Evolutionary conservation across 192 early-diverging fungal species (phyloP), one percentile per base, ranked within the genome.

Genomic region (Coemansia sp.): DNA sequence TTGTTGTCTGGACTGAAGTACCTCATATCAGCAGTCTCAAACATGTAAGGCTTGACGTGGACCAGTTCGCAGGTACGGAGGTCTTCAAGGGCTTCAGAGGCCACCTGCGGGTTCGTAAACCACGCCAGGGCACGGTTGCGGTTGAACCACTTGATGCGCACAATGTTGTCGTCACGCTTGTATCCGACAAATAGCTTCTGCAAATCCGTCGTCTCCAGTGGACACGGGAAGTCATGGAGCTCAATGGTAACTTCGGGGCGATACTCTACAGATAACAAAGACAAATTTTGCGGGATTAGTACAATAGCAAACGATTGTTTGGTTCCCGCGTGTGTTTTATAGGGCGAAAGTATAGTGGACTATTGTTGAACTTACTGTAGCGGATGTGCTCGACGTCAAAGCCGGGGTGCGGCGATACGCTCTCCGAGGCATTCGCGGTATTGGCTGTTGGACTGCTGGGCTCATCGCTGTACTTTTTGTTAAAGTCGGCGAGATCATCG

Each of bases 111-210:
- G 62, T 64, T 67, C 52, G 77, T 73, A 56, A 80, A 80, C 77
- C 77, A 80, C 17, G 77, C 77, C 37, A 80, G 39, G 6, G 77
- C 77, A 27, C 71, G 66, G 71, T 73, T 80, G 49, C 71, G 66
- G 67, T 80, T 80, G 58, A 80, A 80, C 77, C 77, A 80, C 60
- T 73, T 73, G 62, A 80, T 80, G 48, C 77, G 55, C n/a, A 73
- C 71, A 39, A 80, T 80, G 71, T 73, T 80, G 67, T 80, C 71
- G 38, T 62, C 67, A 61, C 61, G 62, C 66, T 73, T 79, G 71
- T 79, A 62, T 24, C 45, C 60, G 13, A 45, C 57, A 54, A 79
- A 69, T 44, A 73, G 63, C 44, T 66, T 60, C 40, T 79, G 77
- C 48, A 79, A 53, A 47, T 79, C 77, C 11, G 66, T 64, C 30